These are phyloP conservation scores for Adansonia rubrostipa DNA, from an alignment of 441 rosid genomes.

Conservation along the genomic window DNA sequence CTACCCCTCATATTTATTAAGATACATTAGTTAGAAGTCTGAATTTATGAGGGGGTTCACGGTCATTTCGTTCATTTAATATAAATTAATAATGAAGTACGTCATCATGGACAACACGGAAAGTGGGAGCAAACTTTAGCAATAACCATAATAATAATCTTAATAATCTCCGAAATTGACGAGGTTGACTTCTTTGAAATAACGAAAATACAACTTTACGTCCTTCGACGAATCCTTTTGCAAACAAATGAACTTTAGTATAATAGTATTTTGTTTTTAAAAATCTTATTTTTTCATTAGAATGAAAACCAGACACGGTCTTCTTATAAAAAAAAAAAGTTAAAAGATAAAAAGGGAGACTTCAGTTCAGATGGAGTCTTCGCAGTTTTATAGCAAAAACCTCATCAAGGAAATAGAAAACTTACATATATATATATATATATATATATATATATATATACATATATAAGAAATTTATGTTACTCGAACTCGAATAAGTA, in stretches of 20 bases:
- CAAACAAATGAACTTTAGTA: too few relatives aligned
- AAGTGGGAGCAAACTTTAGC: slow-evolving; percentile 62
- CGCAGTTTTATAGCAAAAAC: too few relatives aligned
- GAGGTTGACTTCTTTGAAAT: slow-evolving; percentile 47
- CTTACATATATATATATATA: too few relatives aligned
- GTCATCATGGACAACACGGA: slow-evolving; percentile 40
- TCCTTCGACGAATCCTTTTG: too few relatives aligned
- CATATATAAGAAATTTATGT: too few relatives aligned
- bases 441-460: too few relatives aligned
- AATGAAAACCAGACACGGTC: slow-evolving; percentile 14
- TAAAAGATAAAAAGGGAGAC: not conserved
- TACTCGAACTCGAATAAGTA: too few relatives aligned
- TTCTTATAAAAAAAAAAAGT: not conserved
- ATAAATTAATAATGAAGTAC: not conserved
- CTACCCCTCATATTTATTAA: not conserved
- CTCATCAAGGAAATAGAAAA: too few relatives aligned
- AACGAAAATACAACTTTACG: slow-evolving; percentile 26
- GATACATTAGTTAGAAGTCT: rapidly evolving
- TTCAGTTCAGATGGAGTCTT: not conserved
- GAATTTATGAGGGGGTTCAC: not conserved
- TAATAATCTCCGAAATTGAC: slow-evolving; percentile 48
- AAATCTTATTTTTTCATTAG: slow-evolving; percentile 9
- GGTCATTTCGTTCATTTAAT: not conserved
- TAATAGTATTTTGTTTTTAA: not conserved
- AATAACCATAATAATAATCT: slow-evolving; percentile 22